Base-by-base conservation (phyloP, 176 grass and related monocot genomes). In the Aegilops speltoides region DNA sequence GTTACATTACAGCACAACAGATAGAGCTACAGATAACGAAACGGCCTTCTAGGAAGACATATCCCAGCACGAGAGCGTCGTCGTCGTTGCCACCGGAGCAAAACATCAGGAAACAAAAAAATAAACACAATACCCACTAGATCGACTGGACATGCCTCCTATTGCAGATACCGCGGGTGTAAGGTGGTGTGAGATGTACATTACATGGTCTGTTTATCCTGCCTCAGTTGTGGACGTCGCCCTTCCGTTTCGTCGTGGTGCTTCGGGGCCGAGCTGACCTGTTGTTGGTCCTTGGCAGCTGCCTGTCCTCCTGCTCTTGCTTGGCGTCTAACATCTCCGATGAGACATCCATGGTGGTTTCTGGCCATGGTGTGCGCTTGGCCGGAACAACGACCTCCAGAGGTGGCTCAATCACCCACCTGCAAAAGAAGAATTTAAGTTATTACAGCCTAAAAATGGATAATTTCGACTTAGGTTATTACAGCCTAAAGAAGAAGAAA, bases 321-420 rank as follows among this genome's bases (percentile, higher is more conserved):
- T 92, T 93, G 34, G 45, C 28, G 1, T 84, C 81, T 23, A 81
- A 17, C 68, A 84, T 33, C 60, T 92, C 80, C 7, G 67, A 46
- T 17, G 86, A 68, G 70, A 89, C 66, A 73, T 94, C 93, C 0
- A 46, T 43, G 24, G 78, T 85, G 73, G 84, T 73, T 88, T 94
- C 90, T 76, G 90, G 92, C 97, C 97, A 99, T 14, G 97, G 97
- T 19, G 97, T 99, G 69, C 89, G 88, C 82, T 96, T 99, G 73
- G 94, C 86, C 28, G 90, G 89, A 64, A 99, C 56, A 3, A 91
- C 89, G 1, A 96, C 89, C 45, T 99, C 94, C 88, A 99, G 79
- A 83, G 94, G 92, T 25, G 94, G 92, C 67, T 96, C 90, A 46
- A 99, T 96, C 56, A 94, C 87, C 97, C 97, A 99, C 17, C 97